Evolutionary conservation across 2,329 filamentous ascomycete species (phyloP), one percentile per base, ranked within the genome.

Genomic region (Elsinoe ampelina): DNA sequence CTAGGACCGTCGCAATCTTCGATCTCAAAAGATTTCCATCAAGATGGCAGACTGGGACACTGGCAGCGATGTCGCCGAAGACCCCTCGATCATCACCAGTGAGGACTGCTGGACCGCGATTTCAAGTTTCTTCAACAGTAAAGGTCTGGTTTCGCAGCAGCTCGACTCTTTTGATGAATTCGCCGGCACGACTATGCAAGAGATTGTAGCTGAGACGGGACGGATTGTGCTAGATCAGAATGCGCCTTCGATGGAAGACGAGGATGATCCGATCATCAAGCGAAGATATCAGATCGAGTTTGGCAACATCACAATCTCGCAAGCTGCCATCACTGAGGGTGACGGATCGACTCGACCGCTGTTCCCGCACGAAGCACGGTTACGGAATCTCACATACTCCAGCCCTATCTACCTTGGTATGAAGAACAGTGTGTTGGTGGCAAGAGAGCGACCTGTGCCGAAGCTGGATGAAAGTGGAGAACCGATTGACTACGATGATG

Each of bases 61-160:
- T 6, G 57, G 54, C 32, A 32, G 55, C 55, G 15, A 57, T 35
- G 58, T 52, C 22, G 36, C 19, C 15, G 63, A 65, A 5, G 64
- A 65, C 38, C 57, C 59, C 39, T 62, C 61, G 58, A 59, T 61
- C 64, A 95, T 97, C 75, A 95, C 91, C 22, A 89, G 91, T 60
- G 93, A 97, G 76, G 95, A 98, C 74, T 96, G 90, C 77, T 98
- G 95, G 93, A 87, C 87, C 62, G 92, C 97, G 67, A 97, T 98
- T 70, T 90, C 88, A 57, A 87, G 93, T 8, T 97, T 96, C 77
- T 98, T 98, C 75, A 89, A 96, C 65, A 82, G 84, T 61, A 98
- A 97, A 74, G 92, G 93, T 66, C 80, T 98, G 32, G 93, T 95
- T 19, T 95, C 93, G 13, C 92, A 98, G 73, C 93, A 98, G 76